A percentile compares a stretch with the other conserved stretches of the same genome.
Evolutionary conservation across 768 basidiomycete species (phyloP).

Genomic region (Suillus subalutaceus): DNA sequence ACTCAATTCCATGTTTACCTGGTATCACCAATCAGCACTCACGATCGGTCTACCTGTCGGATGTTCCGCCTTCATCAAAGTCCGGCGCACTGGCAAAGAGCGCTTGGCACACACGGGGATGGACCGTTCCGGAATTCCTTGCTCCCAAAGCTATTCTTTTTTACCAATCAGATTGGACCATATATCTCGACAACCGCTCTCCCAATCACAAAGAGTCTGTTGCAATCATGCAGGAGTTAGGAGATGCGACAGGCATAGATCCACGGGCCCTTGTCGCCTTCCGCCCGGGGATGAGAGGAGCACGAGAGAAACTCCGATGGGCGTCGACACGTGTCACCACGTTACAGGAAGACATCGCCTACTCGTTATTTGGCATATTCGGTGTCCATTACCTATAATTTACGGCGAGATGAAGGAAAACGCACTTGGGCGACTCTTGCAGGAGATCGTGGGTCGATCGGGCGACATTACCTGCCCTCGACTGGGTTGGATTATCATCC

Average conservation of each 20-base stretch:
- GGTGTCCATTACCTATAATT: not conserved
- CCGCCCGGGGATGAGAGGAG: not conserved
- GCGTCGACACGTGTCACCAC: not conserved
- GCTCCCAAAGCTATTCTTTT: not conserved
- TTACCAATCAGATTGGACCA: not conserved
- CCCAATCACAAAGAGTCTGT: not conserved
- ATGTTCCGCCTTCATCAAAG: not conserved
- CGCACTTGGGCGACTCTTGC: constrained; percentile 1
- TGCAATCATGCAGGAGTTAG: not conserved
- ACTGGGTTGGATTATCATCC: constrained; percentile 5
- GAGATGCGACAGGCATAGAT: not conserved
- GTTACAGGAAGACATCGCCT: not conserved
- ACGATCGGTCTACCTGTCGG: not conserved
- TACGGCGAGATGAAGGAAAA: not conserved
- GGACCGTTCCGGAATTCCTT: constrained; percentile 1
- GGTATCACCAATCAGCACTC: constrained; percentile 8
- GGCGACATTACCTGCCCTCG: constrained; percentile 4
- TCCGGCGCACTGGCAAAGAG: not conserved
- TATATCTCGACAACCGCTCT: not conserved
- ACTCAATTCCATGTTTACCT: constrained; percentile 13
- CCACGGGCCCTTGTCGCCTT: not conserved
- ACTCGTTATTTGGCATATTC: not conserved
- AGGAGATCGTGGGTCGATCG: constrained; percentile 5
- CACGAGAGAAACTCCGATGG: not conserved
- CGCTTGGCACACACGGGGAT: not conserved